Conservation (phyloP, 805 yeast species). For the Lipomyces japonicus region DNA sequence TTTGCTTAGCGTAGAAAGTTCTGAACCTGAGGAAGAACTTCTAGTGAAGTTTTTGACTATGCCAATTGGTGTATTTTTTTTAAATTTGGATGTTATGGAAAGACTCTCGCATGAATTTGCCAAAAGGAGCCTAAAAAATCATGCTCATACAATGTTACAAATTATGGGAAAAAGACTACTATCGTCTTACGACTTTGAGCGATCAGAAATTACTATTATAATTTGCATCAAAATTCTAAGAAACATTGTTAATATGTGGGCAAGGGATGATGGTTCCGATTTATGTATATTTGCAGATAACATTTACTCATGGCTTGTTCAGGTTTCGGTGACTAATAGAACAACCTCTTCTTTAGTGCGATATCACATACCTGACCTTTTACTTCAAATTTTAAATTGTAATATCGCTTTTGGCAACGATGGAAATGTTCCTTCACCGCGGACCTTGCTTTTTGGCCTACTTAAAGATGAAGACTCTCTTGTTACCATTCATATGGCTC, state of each 20-base stretch:
- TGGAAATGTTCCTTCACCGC: slow-evolving; percentile 2
- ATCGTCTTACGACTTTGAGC: slow-evolving; percentile 18
- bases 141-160: not conserved
- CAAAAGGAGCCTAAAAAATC: not conserved
- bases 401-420: not conserved
- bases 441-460: slow-evolving; percentile 2
- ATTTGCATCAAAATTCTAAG: slow-evolving; percentile 1
- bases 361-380: not conserved
- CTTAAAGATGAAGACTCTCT: slow-evolving; percentile 4
- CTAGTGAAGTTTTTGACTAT: not conserved
- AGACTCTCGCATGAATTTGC: not conserved
- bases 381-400: not conserved
- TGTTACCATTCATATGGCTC: slow-evolving; percentile 1
- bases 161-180: slow-evolving; percentile 7
- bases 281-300: not conserved
- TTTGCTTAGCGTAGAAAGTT: too few relatives aligned
- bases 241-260: slow-evolving; percentile 1
- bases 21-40: not conserved
- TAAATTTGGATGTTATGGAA: not conserved
- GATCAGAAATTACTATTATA: slow-evolving; percentile 15
- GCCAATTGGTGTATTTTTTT: not conserved
- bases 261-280: not conserved
- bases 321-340: not conserved
- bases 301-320: slow-evolving; percentile 3
- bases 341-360: slow-evolving; percentile 3